Conservation (phyloP, 371 early-diverging fungal genomes). For the Syncephalis plumigaleata region DNA sequence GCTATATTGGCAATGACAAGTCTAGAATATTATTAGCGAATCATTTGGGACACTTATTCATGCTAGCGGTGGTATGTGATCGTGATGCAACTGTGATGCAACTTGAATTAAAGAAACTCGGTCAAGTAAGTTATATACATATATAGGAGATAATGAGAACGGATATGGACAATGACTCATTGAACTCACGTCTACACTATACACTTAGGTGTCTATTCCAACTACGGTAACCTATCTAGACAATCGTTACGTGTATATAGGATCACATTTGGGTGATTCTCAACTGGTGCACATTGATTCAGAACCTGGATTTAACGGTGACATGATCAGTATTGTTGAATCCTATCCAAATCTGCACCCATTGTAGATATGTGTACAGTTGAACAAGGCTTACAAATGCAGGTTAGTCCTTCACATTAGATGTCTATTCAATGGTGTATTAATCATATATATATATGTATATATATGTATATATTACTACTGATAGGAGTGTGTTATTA, state of each 20-base stretch:
- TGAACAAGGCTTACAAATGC: constrained; percentile 59
- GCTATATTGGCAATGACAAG: constrained; percentile 21
- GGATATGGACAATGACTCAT: constrained; percentile 1
- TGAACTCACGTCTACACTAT: constrained; percentile 1
- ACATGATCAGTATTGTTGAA: constrained; percentile 30
- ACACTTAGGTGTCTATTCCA: constrained; percentile 25
- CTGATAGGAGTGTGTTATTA: constrained; percentile 51
- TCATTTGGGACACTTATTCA: constrained; percentile 39
- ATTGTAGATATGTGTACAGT: constrained; percentile 72
- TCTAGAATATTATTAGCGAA: constrained; percentile 57
- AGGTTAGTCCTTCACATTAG: constrained; percentile 17
- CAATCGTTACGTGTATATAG: constrained; percentile 48
- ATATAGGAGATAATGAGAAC: neutral
- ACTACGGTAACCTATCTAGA: constrained; percentile 51
- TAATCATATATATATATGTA: neutral
- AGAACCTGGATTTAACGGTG: constrained; percentile 12
- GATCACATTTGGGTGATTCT: constrained; percentile 73
- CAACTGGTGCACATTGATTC: constrained; percentile 31
- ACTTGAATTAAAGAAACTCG: neutral
- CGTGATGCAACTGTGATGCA: constrained; percentile 7
- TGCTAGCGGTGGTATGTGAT: constrained; percentile 24
- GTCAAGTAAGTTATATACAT: too few species aligned
- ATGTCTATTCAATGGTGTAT: neutral
- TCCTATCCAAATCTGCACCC: constrained; percentile 65
- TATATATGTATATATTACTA: neutral